Base-by-base conservation (phyloP, 208 protist genomes). In the Blechomonas ayalai region DNA sequence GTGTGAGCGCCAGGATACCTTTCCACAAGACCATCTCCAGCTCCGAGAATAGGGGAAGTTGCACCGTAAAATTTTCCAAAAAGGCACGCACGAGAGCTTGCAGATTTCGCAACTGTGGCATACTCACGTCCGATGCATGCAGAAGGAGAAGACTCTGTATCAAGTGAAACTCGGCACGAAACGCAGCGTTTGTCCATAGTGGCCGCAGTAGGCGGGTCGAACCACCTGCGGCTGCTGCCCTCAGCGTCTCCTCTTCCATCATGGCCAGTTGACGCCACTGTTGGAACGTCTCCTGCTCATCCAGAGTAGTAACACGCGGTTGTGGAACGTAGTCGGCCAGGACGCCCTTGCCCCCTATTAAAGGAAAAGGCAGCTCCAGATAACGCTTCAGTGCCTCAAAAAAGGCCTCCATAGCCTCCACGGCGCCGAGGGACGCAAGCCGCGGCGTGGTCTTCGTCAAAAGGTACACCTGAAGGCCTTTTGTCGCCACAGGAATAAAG, bases 161-260 rank as follows among this genome's bases (percentile, higher is more conserved):
- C 26, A 81, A 54, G n/a, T 48, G 28, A 47, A 90, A 89, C 40
- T 87, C 84, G 4, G 72, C 38, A n/a, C 84, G 66, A 37, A 90
- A 92, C 0, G 82, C 73, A 20, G 77, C 73, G 4, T 50, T 53
- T 36, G 60, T 39, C 79, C 79, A 89, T 20, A 92, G 52, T 12
- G 53, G 59, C 35, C 63, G 66, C n/a, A 84, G 38, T 15, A 79
- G 40, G 15, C 9, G 12, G 28, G 57, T 39, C 10, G n/a, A 0
- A 19, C 10, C 25, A 10, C 31, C 16, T 35, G 13, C 23, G 10
- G 52, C 18, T 4, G 29, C 36, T 20, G 15, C 59, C 23, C 53
- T 48, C 1, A 54, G 29, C 23, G 40, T 25, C 13, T 52, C 61
- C 34, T 41, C 61, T 23, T 50, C 22, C 4, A 35, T 41, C 24